A percentile compares a stretch with the other conserved stretches of the same genome.
Evolutionary conservation across 176 grass and related monocot genomes (phyloP).

Genomic region (Aegilops bicornis): DNA sequence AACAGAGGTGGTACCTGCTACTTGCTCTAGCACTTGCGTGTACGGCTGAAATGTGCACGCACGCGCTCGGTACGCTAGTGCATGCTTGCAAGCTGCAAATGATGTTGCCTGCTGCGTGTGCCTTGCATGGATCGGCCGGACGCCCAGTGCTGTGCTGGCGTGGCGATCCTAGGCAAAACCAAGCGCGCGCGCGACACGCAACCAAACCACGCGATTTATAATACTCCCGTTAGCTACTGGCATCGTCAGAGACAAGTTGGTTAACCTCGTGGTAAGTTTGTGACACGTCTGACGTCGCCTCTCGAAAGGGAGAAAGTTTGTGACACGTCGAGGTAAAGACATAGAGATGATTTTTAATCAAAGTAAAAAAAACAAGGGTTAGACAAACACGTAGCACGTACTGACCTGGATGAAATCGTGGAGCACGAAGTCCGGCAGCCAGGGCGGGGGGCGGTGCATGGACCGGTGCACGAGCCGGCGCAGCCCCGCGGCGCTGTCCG

Average conservation of each 20-base stretch:
- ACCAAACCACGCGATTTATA: background rate
- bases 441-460: slow-evolving; percentile 75
- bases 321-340: too few species aligned
- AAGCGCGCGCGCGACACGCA: too few species aligned
- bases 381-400: background rate
- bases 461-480: slow-evolving; percentile 58
- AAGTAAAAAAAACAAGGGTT: too few species aligned
- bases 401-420: slow-evolving; percentile 81
- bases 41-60: background rate
- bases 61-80: background rate
- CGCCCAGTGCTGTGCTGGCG: too few species aligned
- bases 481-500: slow-evolving; percentile 60
- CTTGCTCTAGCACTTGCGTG: background rate
- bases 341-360: too few species aligned
- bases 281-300: background rate
- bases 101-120: background rate
- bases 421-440: slow-evolving; percentile 80
- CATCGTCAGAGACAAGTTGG: too few species aligned
- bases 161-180: too few species aligned
- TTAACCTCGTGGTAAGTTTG: background rate
- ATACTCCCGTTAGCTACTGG: too few species aligned
- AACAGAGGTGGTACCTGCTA: background rate
- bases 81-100: background rate
- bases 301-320: too few species aligned
- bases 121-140: too few species aligned